Base-by-base conservation (phyloP, 106 monocot species). In the Dioscorea dumetorum region DNA sequence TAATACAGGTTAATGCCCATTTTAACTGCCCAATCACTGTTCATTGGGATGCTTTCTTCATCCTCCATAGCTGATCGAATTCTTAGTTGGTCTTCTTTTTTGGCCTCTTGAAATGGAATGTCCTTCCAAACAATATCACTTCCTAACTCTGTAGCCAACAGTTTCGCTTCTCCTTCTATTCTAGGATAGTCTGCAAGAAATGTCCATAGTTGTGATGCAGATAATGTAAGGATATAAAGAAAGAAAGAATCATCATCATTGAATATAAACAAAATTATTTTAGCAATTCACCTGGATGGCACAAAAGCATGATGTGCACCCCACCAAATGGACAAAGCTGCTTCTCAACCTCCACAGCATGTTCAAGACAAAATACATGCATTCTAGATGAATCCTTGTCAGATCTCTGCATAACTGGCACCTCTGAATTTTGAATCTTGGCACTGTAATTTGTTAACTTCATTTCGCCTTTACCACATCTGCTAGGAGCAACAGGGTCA, bases 281-380 rank as follows among this genome's bases (percentile, higher is more conserved):
- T 18, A 35, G 31, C 19, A 54, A 70, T 76, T 78, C n/a, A 93
- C 93, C 93, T 77, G 93, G 88, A 83, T 86, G 88, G 24, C 88
- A 93, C 41, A 93, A 65, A 57, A 93, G 63, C 78, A 88, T 77
- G 57, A 88, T 79, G 70, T 86, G 60, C 41, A 76, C 80, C 23
- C 93, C 93, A 70, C 93, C 93, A 17, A 83, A 63, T 13, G 63
- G 60, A 12, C 24, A 69, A 63, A 93, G 78, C 64, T 78, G 83
- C 66, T 77, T 85, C 66, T 85, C 78, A 24, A 88, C 85, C 50
- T 93, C 93, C 22, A 80, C 49, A 51, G 93, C 93, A 79, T 93
- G 93, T 50, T 93, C 76, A 50, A 93, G 93, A 70, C 93, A 93
- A 73, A 93, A 93, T 51, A 93, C 83, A 80, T 93, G 93, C 88